phyloP scores from a whole-genome alignment of 345 rosid species.

The Lagerstroemia speciosa region DNA sequence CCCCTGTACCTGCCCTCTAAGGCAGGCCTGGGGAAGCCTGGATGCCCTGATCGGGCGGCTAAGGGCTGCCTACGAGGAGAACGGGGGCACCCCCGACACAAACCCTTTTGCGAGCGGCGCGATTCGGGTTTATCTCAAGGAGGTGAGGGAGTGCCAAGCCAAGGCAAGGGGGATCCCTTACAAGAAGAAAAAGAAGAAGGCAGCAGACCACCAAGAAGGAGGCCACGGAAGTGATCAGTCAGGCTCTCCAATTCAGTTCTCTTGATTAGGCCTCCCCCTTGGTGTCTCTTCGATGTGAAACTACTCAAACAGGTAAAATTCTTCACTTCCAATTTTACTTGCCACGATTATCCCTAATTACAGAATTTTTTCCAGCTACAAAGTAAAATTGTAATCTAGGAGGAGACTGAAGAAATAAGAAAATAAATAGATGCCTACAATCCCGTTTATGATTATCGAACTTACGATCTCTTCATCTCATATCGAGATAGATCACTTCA shows the following conservation, averaged over 20 bases:
- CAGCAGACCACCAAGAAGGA: constrained; percentile 7
- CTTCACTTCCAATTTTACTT: background rate
- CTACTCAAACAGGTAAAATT: background rate
- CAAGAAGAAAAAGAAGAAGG: constrained; percentile 69
- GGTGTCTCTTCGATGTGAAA: background rate
- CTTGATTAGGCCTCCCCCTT: background rate
- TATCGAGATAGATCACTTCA: too few relatives aligned
- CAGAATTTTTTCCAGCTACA: too few relatives aligned
- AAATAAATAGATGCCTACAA: too few relatives aligned
- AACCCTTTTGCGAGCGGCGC: constrained; percentile 76
- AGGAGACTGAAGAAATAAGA: too few relatives aligned
- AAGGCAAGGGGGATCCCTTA: constrained; percentile 84
- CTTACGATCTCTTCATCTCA: too few relatives aligned
- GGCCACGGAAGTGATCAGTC: constrained; percentile 30
- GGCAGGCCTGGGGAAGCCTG: constrained; percentile 97
- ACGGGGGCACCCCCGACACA: constrained; percentile 70
- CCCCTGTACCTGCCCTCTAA: constrained; percentile 76
- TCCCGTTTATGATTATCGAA: too few relatives aligned
- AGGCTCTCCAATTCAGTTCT: constrained; percentile 32
- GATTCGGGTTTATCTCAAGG: constrained; percentile 69
- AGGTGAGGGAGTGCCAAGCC: constrained; percentile 81
- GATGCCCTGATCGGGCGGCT: constrained; percentile 90
- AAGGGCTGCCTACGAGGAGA: constrained; percentile 90
- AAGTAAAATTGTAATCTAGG: too few relatives aligned
- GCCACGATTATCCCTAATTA: too few relatives aligned